Percentiles rank a stretch among this genome's conserved stretches.
These are phyloP conservation scores for Periconia sp. DNA, from an alignment of 2,329 filamentous ascomycete species.

Conservation along the genomic window DNA sequence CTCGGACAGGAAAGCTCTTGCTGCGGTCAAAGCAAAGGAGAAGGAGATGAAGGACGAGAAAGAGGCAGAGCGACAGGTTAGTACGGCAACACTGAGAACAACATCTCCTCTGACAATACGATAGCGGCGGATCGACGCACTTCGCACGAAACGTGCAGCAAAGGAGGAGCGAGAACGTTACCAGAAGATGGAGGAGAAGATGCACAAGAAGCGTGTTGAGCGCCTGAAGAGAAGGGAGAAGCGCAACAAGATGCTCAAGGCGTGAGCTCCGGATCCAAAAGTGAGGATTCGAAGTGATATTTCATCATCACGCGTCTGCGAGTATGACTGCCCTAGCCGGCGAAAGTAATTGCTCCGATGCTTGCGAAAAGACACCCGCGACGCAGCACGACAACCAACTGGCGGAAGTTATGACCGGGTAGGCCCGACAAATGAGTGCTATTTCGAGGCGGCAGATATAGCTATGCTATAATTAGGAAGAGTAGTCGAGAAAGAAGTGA, in stretches of 20 bases:
- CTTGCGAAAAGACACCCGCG: too few species aligned
- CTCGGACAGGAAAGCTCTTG: slow-evolving; percentile 71
- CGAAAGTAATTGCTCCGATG: too few species aligned
- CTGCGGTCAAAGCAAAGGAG: slow-evolving; percentile 88
- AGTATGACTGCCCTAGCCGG: background rate
- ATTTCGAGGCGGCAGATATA: too few species aligned
- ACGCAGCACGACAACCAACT: too few species aligned
- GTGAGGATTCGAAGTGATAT: too few species aligned
- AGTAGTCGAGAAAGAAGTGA: too few species aligned
- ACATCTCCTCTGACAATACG: slow-evolving; percentile 13
- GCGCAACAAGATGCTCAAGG: slow-evolving; percentile 78
- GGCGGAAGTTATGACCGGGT: too few species aligned
- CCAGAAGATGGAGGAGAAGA: slow-evolving; percentile 93
- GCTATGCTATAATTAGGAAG: too few species aligned
- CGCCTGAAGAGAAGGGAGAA: slow-evolving; percentile 94
- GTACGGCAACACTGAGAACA: too few species aligned
- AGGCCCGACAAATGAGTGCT: too few species aligned
- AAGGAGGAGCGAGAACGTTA: slow-evolving; percentile 95
- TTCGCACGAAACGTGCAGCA: slow-evolving; percentile 83
- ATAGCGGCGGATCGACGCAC: slow-evolving; percentile 76
- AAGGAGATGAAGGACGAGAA: slow-evolving; percentile 94
- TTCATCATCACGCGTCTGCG: too few species aligned
- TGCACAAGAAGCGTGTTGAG: slow-evolving; percentile 95
- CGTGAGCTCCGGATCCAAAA: too few species aligned
- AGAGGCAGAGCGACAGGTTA: slow-evolving; percentile 82